phyloP scores from a whole-genome alignment of 805 yeast species.

The Scheffersomyces amazonensis region DNA sequence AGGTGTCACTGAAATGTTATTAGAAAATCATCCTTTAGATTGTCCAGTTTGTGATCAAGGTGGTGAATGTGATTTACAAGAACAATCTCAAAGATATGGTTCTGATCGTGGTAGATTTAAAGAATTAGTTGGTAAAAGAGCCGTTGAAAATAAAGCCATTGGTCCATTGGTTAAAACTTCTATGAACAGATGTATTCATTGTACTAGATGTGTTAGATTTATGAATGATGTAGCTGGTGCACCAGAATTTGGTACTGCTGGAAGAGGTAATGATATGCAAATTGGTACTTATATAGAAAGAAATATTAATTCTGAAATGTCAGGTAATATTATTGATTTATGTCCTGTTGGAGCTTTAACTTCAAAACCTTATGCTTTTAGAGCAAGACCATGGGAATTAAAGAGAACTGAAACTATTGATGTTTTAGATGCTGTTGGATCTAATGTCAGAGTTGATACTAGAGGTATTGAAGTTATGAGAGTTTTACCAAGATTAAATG shows the following conservation, averaged over 20 bases:
- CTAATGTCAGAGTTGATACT: constrained; percentile 79
- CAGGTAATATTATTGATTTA: constrained; percentile 82
- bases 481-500: constrained; percentile 80
- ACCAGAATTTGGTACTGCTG: constrained; percentile 84
- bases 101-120: constrained; percentile 81
- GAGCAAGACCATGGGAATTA: constrained; percentile 91
- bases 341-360: constrained; percentile 94
- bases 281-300: constrained; percentile 86
- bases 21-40: constrained; percentile 88
- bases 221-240: constrained; percentile 92
- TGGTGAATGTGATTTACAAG: constrained; percentile 92
- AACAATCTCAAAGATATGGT: constrained; percentile 80
- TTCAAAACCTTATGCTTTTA: constrained; percentile 87
- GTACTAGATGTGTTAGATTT: constrained; percentile 88
- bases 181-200: constrained; percentile 90
- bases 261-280: constrained; percentile 90
- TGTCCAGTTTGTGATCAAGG: constrained; percentile 95
- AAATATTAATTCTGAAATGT: constrained; percentile 78
- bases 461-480: constrained; percentile 87
- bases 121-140: constrained; percentile 82
- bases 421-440: constrained; percentile 80
- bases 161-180: constrained; percentile 88
- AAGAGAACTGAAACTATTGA: constrained; percentile 85
- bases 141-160: constrained; percentile 85
- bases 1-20: constrained; percentile 85